Conservation (phyloP, 1,284 basidiomycete genomes). For the Cystobasidium sp. region DNA sequence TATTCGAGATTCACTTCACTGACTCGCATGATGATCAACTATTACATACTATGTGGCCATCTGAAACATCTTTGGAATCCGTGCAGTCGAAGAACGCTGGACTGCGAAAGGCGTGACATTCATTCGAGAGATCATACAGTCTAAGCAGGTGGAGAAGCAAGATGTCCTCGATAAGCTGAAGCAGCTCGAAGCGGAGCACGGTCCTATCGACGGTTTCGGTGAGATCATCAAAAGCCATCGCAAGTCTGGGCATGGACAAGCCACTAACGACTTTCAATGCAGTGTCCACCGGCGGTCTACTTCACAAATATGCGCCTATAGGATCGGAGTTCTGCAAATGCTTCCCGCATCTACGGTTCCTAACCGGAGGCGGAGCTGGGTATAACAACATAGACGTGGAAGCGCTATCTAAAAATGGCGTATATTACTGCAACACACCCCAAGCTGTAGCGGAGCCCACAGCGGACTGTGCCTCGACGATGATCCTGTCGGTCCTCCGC, state of each 20-base stretch:
- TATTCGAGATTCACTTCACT: too few species aligned
- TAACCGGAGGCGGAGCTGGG: conserved; percentile 28
- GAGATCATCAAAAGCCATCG: background rate
- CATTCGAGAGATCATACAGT: conserved; percentile 5
- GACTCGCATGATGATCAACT: too few species aligned
- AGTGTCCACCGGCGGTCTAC: conserved; percentile 30
- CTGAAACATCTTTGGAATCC: too few species aligned
- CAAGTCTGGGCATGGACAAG: background rate
- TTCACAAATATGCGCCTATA: conserved; percentile 31
- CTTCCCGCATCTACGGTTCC: conserved; percentile 21
- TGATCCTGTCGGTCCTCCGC: conserved; percentile 51
- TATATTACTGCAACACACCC: conserved; percentile 54
- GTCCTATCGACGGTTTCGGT: conserved; percentile 28
- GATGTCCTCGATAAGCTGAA: conserved; percentile 22
- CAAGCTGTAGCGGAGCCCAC: conserved; percentile 52
- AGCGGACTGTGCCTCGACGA: conserved; percentile 52
- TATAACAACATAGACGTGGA: conserved; percentile 36
- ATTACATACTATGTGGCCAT: too few species aligned
- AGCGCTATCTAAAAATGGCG: conserved; percentile 44
- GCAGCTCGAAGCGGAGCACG: conserved; percentile 28
- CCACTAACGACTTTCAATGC: background rate
- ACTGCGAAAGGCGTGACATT: conserved; percentile 22
- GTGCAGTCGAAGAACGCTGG: conserved; percentile 31
- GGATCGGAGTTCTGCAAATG: conserved; percentile 25
- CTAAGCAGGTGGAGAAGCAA: conserved; percentile 2